Evolutionary conservation across 805 yeast species (phyloP).

Genomic region (Starmerella etchellsii): DNA sequence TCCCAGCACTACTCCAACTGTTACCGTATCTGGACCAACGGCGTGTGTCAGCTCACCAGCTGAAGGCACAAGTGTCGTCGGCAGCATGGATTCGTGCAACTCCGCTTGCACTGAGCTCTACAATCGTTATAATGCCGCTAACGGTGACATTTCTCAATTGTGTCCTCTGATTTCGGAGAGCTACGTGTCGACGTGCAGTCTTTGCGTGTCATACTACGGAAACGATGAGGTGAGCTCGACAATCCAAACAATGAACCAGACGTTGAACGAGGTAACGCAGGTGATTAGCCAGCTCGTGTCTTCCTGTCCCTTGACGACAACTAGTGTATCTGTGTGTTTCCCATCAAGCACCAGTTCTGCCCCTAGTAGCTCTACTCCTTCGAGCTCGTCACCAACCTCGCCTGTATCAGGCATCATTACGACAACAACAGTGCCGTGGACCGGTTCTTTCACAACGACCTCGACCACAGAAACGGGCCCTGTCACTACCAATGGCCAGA

Average conservation of each 20-base stretch:
- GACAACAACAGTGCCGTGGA: background rate
- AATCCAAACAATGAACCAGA: background rate
- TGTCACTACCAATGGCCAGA: background rate
- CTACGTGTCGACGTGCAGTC: background rate
- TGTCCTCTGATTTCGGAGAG: background rate
- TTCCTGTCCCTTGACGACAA: background rate
- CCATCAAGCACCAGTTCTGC: too few relatives aligned
- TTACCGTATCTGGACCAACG: background rate
- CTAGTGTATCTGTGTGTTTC: slow-evolving; percentile 1
- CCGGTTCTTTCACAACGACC: background rate
- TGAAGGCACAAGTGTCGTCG: slow-evolving; percentile 1
- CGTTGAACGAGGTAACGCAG: background rate
- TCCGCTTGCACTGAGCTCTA: background rate
- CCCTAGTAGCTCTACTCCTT: background rate
- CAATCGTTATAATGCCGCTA: background rate
- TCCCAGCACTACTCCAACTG: background rate
- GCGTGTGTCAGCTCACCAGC: slow-evolving; percentile 2
- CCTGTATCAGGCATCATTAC: background rate
- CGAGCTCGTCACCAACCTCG: background rate
- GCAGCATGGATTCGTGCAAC: background rate
- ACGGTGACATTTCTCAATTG: background rate
- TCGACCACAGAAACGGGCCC: background rate
- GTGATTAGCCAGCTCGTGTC: background rate
- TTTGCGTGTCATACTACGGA: slow-evolving; percentile 4
- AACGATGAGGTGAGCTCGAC: background rate